phyloP scores from a whole-genome alignment of 495 filamentous ascomycete species.

The Neurospora sp. region DNA sequence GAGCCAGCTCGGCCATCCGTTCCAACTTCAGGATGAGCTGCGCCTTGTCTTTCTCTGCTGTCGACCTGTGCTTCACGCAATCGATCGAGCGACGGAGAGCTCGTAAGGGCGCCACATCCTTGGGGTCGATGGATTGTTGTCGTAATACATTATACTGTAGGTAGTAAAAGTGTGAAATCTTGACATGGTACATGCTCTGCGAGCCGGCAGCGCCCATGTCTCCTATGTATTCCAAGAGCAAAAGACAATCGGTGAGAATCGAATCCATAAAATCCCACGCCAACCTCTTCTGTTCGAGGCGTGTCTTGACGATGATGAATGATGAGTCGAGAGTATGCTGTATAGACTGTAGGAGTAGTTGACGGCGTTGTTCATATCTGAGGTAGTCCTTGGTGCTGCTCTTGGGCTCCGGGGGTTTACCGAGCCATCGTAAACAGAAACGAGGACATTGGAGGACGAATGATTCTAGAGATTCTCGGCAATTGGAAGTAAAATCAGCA shows the following conservation, averaged over 20 bases:
- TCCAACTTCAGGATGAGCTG: slow-evolving; percentile 42
- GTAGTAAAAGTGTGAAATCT: slow-evolving; percentile 76
- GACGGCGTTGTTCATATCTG: slow-evolving; percentile 46
- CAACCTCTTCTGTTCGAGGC: slow-evolving; percentile 27
- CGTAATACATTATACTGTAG: slow-evolving; percentile 39
- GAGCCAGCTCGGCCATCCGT: slow-evolving; percentile 36
- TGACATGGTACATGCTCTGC: slow-evolving; percentile 36
- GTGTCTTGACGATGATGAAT: slow-evolving; percentile 37
- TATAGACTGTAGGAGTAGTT: slow-evolving; percentile 34
- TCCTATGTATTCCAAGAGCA: slow-evolving; percentile 40
- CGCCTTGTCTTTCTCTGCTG: slow-evolving; percentile 34
- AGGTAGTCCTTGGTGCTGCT: slow-evolving; percentile 38
- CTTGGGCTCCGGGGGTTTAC: slow-evolving; percentile 34
- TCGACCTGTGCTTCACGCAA: slow-evolving; percentile 32
- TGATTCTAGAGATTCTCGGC: slow-evolving; percentile 27
- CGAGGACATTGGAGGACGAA: slow-evolving; percentile 43
- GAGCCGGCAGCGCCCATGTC: slow-evolving; percentile 17
- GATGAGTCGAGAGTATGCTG: slow-evolving; percentile 47
- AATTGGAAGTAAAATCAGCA: background rate
- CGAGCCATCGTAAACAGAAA: slow-evolving; percentile 46
- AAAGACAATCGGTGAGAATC: slow-evolving; percentile 44
- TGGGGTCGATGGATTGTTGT: slow-evolving; percentile 24
- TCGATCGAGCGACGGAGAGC: slow-evolving; percentile 43
- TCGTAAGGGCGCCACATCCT: slow-evolving; percentile 32
- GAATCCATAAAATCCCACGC: slow-evolving; percentile 43